Evolutionary conservation across 768 basidiomycete species (phyloP).

Genomic region (Boletus subcaerulescens): DNA sequence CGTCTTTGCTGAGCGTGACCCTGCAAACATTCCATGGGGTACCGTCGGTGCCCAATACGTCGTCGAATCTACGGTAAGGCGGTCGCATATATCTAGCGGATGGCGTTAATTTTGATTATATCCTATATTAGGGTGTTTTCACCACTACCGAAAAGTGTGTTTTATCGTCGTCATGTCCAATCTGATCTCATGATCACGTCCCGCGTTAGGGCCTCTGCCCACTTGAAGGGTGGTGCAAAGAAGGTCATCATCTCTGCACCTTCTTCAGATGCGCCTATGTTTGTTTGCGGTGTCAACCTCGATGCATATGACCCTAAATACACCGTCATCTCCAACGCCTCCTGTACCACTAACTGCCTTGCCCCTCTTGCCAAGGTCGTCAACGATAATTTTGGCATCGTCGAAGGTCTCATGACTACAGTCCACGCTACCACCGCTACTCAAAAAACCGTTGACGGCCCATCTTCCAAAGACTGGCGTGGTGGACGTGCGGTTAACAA

Average conservation of each 20-base stretch:
- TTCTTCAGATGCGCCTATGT: conserved; percentile 96
- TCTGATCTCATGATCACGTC: conserved; percentile 3
- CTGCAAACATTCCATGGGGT: conserved; percentile 81
- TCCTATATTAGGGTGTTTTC: conserved; percentile 76
- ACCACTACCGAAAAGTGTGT: conserved; percentile 85
- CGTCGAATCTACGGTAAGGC: conserved; percentile 88
- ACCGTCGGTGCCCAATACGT: conserved; percentile 84
- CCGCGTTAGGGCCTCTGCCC: conserved; percentile 68
- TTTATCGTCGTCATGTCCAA: conserved; percentile 7
- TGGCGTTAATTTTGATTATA: neutral
- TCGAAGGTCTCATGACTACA: conserved; percentile 98
- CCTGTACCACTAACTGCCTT: conserved; percentile 99
- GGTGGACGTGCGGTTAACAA: conserved; percentile 93
- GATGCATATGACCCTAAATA: conserved; percentile 86
- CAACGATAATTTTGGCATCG: conserved; percentile 94
- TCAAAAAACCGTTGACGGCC: conserved; percentile 93
- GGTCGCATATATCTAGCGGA: neutral
- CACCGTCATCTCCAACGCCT: conserved; percentile 96
- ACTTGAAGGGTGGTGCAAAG: conserved; percentile 98
- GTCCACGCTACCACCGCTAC: conserved; percentile 97
- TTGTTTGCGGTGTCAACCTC: conserved; percentile 92
- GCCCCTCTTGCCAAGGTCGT: conserved; percentile 99
- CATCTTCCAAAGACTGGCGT: conserved; percentile 95
- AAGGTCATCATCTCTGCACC: conserved; percentile 99
- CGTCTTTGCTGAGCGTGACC: conserved; percentile 85